Base-by-base conservation (phyloP, 1,284 basidiomycete species). In the Ceratobasidium sp. region DNA sequence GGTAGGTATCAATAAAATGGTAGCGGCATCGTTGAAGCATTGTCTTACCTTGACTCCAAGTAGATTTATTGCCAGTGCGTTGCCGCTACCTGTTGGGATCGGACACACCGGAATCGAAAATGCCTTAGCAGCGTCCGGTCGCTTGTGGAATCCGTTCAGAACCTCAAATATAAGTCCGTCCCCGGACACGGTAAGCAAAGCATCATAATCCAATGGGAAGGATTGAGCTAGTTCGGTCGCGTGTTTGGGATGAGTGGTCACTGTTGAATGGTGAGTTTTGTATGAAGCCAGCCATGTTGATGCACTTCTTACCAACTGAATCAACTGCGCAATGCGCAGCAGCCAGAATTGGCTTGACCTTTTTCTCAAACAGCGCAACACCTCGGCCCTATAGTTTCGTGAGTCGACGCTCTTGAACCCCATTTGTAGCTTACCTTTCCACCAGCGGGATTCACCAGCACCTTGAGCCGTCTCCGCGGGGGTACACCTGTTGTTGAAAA, bases 81-180 rank as follows among this genome's bases (percentile, higher is more conserved):
- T 96, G 6, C 91, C 94, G 43, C 89, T 91, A 50, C 96, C 97
- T 11, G 93, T 91, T 1, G 98, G 95, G 76, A 99, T 91, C 0
- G 94, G 94, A 0, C 89, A 90, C 28, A 98, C 82, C 0, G 96
- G 94, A 50, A 90, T 89, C 49, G 70, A 46, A 57, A 98, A 87
- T 0, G 95, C 96, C 55, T 84, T 85, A 21, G 83, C 81, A 0
- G 93, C 91, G 66, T 93, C 87, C 9, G 84, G 79, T 69, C 95
- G 90, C 50, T 87, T 82, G 0, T 93, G 91, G 61, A 98, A 88
- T 1, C 96, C 98, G 79, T 99, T 98, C 78, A 98, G 79, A n/a
- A 97, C 85, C 81, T 98, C 96, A 79, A 96, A 94, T 8, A 96
- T 79, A 50, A 95, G 85, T 5, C 96, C 96, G 79, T 98, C 96